Percentiles rank a stretch among this genome's conserved stretches.
Evolutionary conservation across 495 filamentous ascomycete species (phyloP).

Genomic region (Penicillium bialowiezense): DNA sequence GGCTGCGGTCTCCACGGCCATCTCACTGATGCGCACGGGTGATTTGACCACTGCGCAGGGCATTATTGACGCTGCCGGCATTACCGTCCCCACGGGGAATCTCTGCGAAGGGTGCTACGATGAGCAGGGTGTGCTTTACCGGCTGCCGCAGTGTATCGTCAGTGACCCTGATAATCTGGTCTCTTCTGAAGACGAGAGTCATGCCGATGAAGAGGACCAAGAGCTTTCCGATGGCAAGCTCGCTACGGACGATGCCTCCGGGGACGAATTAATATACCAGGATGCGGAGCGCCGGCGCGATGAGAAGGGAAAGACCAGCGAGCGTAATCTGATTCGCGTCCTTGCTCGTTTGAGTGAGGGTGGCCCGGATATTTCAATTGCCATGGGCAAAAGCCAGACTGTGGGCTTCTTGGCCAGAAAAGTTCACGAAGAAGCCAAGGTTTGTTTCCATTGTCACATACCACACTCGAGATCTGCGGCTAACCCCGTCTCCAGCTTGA

Average conservation of each 20-base stretch:
- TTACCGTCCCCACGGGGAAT: conserved; percentile 75
- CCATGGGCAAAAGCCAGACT: conserved; percentile 57
- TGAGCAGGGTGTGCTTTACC: conserved; percentile 70
- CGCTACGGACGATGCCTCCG: conserved; percentile 42
- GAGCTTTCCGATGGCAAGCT: conserved; percentile 47
- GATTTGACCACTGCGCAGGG: conserved; percentile 74
- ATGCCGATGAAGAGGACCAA: conserved; percentile 40
- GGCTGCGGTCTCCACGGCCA: conserved; percentile 64
- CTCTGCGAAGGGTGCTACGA: conserved; percentile 76
- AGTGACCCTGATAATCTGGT: conserved; percentile 70
- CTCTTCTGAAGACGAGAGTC: conserved; percentile 31
- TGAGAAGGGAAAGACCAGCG: conserved; percentile 58
- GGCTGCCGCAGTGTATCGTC: conserved; percentile 72
- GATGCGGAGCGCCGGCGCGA: conserved; percentile 59
- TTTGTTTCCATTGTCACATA: conserved; percentile 39
- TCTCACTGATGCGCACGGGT: conserved; percentile 58
- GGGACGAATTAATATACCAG: conserved; percentile 46
- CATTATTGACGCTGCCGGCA: conserved; percentile 69
- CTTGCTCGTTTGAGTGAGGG: conserved; percentile 68
- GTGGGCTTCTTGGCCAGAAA: conserved; percentile 60
- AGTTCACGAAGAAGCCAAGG: conserved; percentile 62
- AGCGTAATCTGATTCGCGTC: conserved; percentile 56
- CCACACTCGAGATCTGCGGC: neutral
- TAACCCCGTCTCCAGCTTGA: conserved; percentile 34
- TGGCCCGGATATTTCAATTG: conserved; percentile 60